Base-by-base conservation (phyloP, 2,329 filamentous ascomycete species). In the Cercospora brassicicola region DNA sequence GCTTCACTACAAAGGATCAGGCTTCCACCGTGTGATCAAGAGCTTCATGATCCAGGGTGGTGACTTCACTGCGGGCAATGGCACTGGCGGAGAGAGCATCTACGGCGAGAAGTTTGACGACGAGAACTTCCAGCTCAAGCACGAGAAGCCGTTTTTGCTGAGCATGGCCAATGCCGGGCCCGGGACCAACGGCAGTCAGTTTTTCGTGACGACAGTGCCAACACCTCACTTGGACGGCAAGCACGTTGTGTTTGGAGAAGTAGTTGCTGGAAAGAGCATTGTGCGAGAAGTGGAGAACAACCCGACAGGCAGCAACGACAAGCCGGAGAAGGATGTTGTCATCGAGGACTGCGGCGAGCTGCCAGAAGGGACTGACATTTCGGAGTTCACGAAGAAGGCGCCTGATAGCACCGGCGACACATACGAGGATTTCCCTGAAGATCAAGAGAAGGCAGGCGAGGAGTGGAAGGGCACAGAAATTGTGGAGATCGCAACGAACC, bases 1-100 rank as follows among this genome's bases (percentile, higher is more conserved):
- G 56, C 87, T 99, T 63, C 91, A 92, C 84, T 99, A 93, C 88
- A 97, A 97, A 85, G 87, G 92, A 74, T 96, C 92, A 69, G 85
- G 84, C 75, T 98, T 99, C 86, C 94, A 99, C 85, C 91, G 94
- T 62, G 91, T 99, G 72, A 99, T 99, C 84, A 97, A 97, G 86
- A 88, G 92, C 76, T 99, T 99, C 83, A 98, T 99, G 94, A 95
- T 97, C 77, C 91, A 97, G 84, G 94, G 95, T 78, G 94, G 95
- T 81, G 95, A 98, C 81, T 99, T 99, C 81, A 99, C 94, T 59
- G 90, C 88, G 65, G 93, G 93, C 79, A 94, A 98, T 79, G 95
- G 94, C 73, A 98, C 94, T 28, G 94, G 94, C 72, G 94, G 94
- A 77, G 95, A 98, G 84, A 95, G 91, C 72, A 98, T 99, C 81